Conservation (phyloP, 2,329 filamentous ascomycete species). For the Clonostachys byssicola region DNA sequence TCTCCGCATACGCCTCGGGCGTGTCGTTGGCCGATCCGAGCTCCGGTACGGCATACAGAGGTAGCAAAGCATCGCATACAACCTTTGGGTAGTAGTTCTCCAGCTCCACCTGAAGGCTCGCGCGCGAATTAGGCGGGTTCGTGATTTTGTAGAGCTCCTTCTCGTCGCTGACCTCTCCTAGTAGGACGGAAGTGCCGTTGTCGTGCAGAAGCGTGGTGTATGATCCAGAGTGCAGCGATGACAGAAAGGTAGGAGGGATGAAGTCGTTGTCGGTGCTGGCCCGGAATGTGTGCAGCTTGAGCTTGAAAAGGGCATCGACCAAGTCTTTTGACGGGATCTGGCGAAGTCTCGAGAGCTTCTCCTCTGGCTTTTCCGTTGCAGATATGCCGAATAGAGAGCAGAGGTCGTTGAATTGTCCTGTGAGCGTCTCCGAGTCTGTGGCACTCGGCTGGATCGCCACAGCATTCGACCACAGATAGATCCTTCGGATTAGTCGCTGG, state of each 20-base stretch:
- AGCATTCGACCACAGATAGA: no score
- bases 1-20: no score
- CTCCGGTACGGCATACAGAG: no score
- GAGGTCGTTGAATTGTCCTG: no score
- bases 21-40: no score
- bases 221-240: background rate
- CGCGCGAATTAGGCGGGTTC: background rate
- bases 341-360: no score
- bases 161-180: conserved; percentile 1
- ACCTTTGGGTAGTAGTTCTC: conserved; percentile 1
- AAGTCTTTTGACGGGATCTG: background rate
- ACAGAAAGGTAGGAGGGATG: background rate
- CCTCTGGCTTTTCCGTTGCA: no score
- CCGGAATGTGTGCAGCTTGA: conserved; percentile 1
- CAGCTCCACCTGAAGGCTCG: background rate
- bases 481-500: no score
- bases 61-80: background rate
- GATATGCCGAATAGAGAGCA: no score
- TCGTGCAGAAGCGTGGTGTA: background rate
- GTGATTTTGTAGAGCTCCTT: background rate
- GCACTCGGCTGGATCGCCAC: no score
- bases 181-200: background rate
- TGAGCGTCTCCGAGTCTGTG: no score
- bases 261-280: conserved; percentile 1
- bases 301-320: background rate